Percentiles rank a stretch among this genome's conserved stretches.
phyloP scores from a whole-genome alignment of 805 yeast genomes.

The Debaryomyces prosopidis region DNA sequence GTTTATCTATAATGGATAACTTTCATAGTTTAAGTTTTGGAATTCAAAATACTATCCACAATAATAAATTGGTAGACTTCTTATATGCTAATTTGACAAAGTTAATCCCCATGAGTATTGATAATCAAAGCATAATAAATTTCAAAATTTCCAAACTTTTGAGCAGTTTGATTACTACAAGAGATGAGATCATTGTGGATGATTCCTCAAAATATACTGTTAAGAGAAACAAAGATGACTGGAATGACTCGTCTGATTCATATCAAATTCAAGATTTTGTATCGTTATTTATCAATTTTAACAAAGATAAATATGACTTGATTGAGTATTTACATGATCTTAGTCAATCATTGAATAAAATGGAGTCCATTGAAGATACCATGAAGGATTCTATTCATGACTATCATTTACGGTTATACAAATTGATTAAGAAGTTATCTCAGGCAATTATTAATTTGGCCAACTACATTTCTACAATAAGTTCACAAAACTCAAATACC shows the following conservation, averaged over 20 bases:
- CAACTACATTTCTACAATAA: conserved; percentile 25
- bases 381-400: conserved; percentile 32
- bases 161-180: conserved; percentile 12
- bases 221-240: neutral
- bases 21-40: conserved; percentile 35
- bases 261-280: conserved; percentile 9
- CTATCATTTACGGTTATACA: conserved; percentile 37
- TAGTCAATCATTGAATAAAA: conserved; percentile 5
- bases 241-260: neutral
- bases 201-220: neutral
- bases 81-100: conserved; percentile 12
- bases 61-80: conserved; percentile 5
- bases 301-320: conserved; percentile 37
- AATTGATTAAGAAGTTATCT: conserved; percentile 38
- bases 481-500: conserved; percentile 6
- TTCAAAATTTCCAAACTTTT: conserved; percentile 13
- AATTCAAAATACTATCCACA: conserved; percentile 18
- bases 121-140: conserved; percentile 9
- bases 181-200: conserved; percentile 16
- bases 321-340: conserved; percentile 38
- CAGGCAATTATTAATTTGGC: conserved; percentile 28
- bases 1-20: conserved; percentile 42
- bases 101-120: conserved; percentile 15
- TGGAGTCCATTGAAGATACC: conserved; percentile 17
- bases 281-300: conserved; percentile 23